Base-by-base conservation (phyloP, 495 filamentous ascomycete species). In the Daldinia bambusicola region DNA sequence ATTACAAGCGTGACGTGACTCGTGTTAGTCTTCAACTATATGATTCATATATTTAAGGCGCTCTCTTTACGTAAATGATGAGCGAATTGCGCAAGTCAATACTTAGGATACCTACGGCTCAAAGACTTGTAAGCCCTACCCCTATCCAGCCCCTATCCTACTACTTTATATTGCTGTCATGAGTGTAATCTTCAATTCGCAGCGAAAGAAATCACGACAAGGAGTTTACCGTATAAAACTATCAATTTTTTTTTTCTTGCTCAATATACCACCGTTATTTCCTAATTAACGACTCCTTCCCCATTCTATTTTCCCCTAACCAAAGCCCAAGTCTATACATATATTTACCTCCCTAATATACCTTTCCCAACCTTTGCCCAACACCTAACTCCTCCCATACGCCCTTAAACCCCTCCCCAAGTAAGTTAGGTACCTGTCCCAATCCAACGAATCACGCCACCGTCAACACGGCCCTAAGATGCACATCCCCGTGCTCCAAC, bases 401-500 rank as follows among this genome's bases (percentile, higher is more conserved):
- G 1, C 1, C 43, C 9, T 18, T 20, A 48, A 48, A 18, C 0
- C 3, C 0, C 8, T 12, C 6, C 43, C 7, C n/a, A n/a, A 3
- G 1, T 26, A 26, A 26, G 26, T 26, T 26, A 26, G 26, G 26
- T 26, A 26, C 26, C 26, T 3, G 3, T 3, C 26, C 36, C 51
- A 55, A 26, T 68, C 37, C 43, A 16, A 12, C 2, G n/a, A n/a
- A n/a, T 9, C 12, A 70, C 12, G 30, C 56, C 22, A 37, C 69
- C 18, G 55, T 64, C 43, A 88, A 59, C 16, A 89, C 85, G 63
- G 77, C 86, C 9, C 89, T 73, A 66, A 89, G 89, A 52, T 86
- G 79, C 78, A 91, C 85, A 61, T 85, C 83, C 0, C 88, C 88
- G 5, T 79, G 74, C 7, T 84, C 79, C 62, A 90, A 76, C 60